Percentiles rank a stretch among this genome's conserved stretches.
phyloP scores from a whole-genome alignment of 208 protist species.

The Histomonas meleagridis region DNA sequence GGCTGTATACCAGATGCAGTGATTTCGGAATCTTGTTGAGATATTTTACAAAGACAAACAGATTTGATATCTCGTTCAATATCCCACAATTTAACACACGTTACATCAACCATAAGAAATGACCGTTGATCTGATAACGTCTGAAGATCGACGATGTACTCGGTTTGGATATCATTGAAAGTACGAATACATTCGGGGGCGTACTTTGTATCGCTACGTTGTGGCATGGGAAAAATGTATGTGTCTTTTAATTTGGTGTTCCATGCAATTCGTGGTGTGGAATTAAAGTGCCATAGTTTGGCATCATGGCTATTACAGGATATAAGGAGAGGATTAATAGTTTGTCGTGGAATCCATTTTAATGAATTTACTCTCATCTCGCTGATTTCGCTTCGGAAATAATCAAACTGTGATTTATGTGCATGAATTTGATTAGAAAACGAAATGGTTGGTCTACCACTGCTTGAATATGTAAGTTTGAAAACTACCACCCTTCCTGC shows the following conservation, averaged over 20 bases:
- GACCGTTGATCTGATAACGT: background rate
- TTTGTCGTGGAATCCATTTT: background rate
- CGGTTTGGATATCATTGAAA: background rate
- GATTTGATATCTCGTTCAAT: background rate
- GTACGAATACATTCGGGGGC: background rate
- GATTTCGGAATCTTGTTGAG: background rate
- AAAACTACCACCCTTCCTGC: constrained; percentile 10
- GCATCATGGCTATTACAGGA: constrained; percentile 17
- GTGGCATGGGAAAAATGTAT: background rate
- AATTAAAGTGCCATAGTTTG: background rate
- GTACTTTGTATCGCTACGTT: background rate
- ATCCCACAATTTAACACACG: constrained; percentile 3
- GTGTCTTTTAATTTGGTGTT: background rate
- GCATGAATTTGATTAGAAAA: background rate
- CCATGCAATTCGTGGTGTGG: background rate
- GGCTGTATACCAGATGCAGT: background rate
- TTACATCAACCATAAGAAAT: background rate
- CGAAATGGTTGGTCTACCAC: background rate
- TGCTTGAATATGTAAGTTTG: background rate
- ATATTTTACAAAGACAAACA: background rate
- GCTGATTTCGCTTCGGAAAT: background rate
- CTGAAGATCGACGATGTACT: constrained; percentile 15
- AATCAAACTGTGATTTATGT: background rate
- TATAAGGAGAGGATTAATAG: background rate
- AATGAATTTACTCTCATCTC: constrained; percentile 1